Evolutionary conservation across 2,329 filamentous ascomycete species (phyloP).

Genomic region (Diaporthe sp.): DNA sequence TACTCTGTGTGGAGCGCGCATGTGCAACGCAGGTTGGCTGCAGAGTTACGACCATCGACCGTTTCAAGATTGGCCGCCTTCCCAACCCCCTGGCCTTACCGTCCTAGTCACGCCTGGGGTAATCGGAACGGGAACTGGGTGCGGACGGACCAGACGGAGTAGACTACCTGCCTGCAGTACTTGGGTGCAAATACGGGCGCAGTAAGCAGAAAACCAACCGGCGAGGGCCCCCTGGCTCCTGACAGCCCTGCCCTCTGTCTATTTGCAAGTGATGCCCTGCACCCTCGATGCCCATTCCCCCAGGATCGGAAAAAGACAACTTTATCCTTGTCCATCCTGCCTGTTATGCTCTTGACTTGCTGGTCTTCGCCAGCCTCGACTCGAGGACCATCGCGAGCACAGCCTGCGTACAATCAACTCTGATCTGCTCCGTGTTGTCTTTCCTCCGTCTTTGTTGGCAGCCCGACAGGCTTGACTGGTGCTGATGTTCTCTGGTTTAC

Average conservation of each 20-base stretch:
- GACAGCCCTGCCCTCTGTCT: conserved; percentile 14
- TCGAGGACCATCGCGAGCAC: conserved; percentile 12
- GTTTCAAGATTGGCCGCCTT: conserved; percentile 24
- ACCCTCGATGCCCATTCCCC: neutral
- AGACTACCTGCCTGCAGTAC: neutral
- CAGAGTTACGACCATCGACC: neutral
- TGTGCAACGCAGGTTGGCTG: neutral
- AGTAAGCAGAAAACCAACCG: neutral
- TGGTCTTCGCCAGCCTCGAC: conserved; percentile 18
- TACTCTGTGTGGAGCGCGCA: neutral
- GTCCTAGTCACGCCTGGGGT: conserved; percentile 1
- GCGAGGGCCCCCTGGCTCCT: conserved; percentile 4
- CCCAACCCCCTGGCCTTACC: neutral
- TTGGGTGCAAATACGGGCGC: neutral
- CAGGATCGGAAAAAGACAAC: conserved; percentile 15
- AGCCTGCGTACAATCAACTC: conserved; percentile 18
- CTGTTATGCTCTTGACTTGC: neutral
- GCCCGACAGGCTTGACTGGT: neutral
- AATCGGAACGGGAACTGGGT: conserved; percentile 18
- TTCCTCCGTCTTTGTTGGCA: neutral
- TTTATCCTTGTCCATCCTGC: conserved; percentile 24
- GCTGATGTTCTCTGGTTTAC: neutral
- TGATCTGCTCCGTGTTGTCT: neutral
- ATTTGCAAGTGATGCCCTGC: neutral
- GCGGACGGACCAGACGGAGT: neutral